A percentile compares a stretch with the other conserved stretches of the same genome.
Evolutionary conservation across 2,329 filamentous ascomycete genomes (phyloP).

Genomic region (Trichoderma sp.): DNA sequence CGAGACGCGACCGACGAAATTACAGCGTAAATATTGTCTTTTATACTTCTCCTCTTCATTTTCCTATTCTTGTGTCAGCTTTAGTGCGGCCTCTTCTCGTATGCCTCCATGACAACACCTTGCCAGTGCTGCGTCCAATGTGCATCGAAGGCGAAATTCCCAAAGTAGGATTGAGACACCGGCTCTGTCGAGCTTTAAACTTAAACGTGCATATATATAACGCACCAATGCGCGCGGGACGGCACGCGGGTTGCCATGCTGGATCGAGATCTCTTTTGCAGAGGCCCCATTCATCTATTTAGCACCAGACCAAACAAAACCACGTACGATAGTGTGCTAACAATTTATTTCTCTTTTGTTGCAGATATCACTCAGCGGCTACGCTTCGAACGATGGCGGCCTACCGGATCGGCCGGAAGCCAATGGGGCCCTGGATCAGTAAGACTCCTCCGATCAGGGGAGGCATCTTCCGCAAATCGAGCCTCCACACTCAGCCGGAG

Average conservation of each 20-base stretch:
- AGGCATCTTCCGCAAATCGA: slow-evolving; percentile 32
- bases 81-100: background rate
- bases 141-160: background rate
- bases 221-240: background rate
- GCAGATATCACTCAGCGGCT: slow-evolving; percentile 55
- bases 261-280: slow-evolving; percentile 6
- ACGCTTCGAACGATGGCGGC: slow-evolving; percentile 57
- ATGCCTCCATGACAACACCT: background rate
- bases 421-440: slow-evolving; percentile 55
- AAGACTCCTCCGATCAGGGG: slow-evolving; percentile 59
- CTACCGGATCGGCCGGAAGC: slow-evolving; percentile 58
- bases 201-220: slow-evolving; percentile 1
- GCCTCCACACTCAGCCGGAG: slow-evolving; percentile 21
- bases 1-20: slow-evolving; percentile 94
- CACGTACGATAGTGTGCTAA: slow-evolving; percentile 21
- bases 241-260: background rate
- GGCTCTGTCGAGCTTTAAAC: slow-evolving; percentile 19
- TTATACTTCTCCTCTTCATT: background rate
- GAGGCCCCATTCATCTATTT: background rate
- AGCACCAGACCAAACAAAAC: background rate
- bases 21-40: slow-evolving; percentile 61
- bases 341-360: background rate
- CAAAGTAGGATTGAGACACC: background rate
- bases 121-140: background rate
- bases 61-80: background rate